phyloP scores from a whole-genome alignment of 1,139 yeast genomes.

The Taiozyma sp. region DNA sequence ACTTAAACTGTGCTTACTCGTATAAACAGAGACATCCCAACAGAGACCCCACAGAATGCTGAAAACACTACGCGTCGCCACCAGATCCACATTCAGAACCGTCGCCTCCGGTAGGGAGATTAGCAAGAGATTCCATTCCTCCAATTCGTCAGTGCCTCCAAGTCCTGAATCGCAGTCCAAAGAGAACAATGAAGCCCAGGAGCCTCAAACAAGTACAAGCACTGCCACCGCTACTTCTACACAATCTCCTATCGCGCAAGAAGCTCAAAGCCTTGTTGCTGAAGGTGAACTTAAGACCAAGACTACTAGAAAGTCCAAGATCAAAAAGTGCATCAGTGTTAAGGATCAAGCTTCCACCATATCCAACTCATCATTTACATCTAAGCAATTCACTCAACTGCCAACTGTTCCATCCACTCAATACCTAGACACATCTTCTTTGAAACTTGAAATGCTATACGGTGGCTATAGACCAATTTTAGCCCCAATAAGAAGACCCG shows the following conservation, averaged over 20 bases:
- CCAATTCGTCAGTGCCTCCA: neutral
- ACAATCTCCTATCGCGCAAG: neutral
- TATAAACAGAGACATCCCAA: neutral
- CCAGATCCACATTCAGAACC: neutral
- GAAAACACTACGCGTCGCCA: neutral
- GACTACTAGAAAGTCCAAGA: neutral
- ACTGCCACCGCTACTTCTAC: neutral
- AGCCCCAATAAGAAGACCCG: conserved; percentile 20
- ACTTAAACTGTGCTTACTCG: too few species aligned
- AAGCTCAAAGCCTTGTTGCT: neutral
- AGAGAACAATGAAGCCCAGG: conserved; percentile 8
- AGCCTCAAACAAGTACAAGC: neutral
- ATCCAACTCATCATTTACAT: conserved; percentile 2
- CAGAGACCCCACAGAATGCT: neutral
- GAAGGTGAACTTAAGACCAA: neutral
- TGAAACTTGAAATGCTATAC: conserved; percentile 18
- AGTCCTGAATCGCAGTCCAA: conserved; percentile 8
- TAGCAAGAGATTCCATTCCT: conserved; percentile 14
- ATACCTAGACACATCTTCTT: conserved; percentile 13
- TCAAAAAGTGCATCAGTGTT: conserved; percentile 6
- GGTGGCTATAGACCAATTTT: conserved; percentile 22
- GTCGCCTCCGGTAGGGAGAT: neutral
- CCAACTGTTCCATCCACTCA: conserved; percentile 23
- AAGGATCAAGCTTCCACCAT: conserved; percentile 3
- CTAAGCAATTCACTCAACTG: conserved; percentile 3